phyloP scores from a whole-genome alignment of 805 yeast species.

The Kluyveromyces aestuarii region DNA sequence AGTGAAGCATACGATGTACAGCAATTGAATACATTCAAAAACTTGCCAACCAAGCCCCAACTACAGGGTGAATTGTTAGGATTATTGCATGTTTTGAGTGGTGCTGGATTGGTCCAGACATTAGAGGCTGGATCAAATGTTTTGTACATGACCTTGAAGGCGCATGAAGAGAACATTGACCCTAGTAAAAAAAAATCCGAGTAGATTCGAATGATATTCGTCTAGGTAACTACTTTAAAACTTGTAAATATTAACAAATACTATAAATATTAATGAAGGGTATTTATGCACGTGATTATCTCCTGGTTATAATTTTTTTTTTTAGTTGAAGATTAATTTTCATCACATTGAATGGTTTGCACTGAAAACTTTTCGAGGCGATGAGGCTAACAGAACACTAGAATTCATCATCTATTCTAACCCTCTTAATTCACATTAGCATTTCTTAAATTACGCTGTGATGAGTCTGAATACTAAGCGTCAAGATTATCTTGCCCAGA shows the following conservation, averaged over 20 bases:
- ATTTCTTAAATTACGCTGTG: not conserved
- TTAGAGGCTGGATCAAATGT: slow-evolving; percentile 58
- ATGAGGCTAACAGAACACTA: too few species aligned
- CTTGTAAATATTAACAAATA: not conserved
- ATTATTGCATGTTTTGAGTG: slow-evolving; percentile 72
- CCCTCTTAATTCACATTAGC: not conserved
- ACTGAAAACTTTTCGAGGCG: not conserved
- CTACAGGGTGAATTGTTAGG: slow-evolving; percentile 80
- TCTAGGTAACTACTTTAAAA: not conserved
- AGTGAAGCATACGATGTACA: slow-evolving; percentile 42
- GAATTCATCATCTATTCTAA: not conserved
- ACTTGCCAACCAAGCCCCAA: slow-evolving; percentile 59
- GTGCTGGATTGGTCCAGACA: slow-evolving; percentile 81
- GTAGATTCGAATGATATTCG: not conserved
- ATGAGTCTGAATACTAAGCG: slow-evolving; percentile 21
- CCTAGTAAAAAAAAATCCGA: slow-evolving; percentile 9
- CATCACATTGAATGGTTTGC: too few species aligned
- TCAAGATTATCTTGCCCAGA: slow-evolving; percentile 35
- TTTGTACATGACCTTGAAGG: slow-evolving; percentile 67
- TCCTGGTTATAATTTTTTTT: not conserved
- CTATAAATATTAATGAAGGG: not conserved
- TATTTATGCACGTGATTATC: not conserved
- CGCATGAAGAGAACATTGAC: slow-evolving; percentile 41
- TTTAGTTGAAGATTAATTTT: too few species aligned
- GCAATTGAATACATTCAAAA: slow-evolving; percentile 55